These are phyloP conservation scores for Podospora australis DNA, from an alignment of 495 filamentous ascomycete genomes.

Conservation along the genomic window DNA sequence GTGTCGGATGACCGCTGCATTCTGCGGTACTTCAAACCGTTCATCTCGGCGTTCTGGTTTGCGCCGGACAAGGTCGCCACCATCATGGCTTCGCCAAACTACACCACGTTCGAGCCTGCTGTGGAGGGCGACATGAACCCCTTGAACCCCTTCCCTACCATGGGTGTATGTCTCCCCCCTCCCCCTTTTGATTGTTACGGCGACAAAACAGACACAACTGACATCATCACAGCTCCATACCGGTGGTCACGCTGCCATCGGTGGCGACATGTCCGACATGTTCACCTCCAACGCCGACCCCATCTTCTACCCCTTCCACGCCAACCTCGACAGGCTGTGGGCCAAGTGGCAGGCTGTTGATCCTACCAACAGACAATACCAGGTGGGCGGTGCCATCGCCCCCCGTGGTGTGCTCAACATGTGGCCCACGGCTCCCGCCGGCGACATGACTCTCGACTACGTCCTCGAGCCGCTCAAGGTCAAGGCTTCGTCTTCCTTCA, in stretches of 20 bases:
- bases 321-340: constrained; percentile 56
- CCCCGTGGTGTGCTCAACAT: background rate
- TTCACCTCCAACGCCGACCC: constrained; percentile 56
- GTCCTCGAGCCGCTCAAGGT: background rate
- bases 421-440: constrained; percentile 1
- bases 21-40: constrained; percentile 7
- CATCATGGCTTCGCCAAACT: constrained; percentile 31
- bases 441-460: background rate
- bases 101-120: constrained; percentile 42
- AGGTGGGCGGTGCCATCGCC: background rate
- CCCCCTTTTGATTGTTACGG: background rate
- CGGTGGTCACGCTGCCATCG: constrained; percentile 49
- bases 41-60: constrained; percentile 54
- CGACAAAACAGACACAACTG: background rate
- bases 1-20: constrained; percentile 15
- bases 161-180: constrained; percentile 31
- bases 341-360: constrained; percentile 55
- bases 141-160: constrained; percentile 5
- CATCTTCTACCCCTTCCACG: constrained; percentile 62
- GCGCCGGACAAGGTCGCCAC: constrained; percentile 51
- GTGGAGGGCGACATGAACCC: constrained; percentile 36
- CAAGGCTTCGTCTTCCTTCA: background rate
- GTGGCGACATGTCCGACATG: constrained; percentile 39
- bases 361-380: background rate
- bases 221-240: constrained; percentile 40